Conservation (phyloP, 768 basidiomycete genomes). For the Naganishia kalamii region DNA sequence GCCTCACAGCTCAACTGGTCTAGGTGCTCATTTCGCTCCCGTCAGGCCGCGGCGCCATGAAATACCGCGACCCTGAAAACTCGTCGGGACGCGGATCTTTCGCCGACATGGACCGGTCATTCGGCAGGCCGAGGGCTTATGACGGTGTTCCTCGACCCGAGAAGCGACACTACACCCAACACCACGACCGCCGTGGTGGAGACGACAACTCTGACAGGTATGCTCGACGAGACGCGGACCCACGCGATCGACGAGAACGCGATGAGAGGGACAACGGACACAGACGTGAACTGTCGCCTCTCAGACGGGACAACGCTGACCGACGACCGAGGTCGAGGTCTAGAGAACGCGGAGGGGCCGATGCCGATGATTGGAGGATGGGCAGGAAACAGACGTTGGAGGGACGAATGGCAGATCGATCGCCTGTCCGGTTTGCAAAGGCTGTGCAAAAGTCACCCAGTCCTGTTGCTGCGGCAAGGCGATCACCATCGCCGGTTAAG, state of each 20-base stretch:
- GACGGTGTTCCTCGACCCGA: constrained; percentile 9
- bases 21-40: not conserved
- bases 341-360: not conserved
- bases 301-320: not conserved
- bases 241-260: constrained; percentile 3
- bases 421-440: constrained; percentile 7
- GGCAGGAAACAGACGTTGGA: constrained; percentile 19
- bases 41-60: constrained; percentile 43
- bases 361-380: constrained; percentile 12
- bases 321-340: not conserved
- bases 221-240: not conserved
- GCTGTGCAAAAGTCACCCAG: not conserved
- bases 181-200: not conserved
- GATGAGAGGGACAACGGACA: not conserved
- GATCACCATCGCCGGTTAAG: not conserved
- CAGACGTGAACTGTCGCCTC: not conserved
- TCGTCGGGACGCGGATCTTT: not conserved
- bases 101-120: not conserved
- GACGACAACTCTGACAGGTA: not conserved
- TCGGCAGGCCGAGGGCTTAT: constrained; percentile 7
- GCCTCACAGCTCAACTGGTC: too few relatives aligned
- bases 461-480: not conserved
- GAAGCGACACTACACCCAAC: not conserved
- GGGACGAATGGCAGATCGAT: constrained; percentile 10
- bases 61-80: constrained; percentile 41